These are phyloP conservation scores for Thelonectria blattea DNA, from an alignment of 2,329 filamentous ascomycete species.

Conservation along the genomic window DNA sequence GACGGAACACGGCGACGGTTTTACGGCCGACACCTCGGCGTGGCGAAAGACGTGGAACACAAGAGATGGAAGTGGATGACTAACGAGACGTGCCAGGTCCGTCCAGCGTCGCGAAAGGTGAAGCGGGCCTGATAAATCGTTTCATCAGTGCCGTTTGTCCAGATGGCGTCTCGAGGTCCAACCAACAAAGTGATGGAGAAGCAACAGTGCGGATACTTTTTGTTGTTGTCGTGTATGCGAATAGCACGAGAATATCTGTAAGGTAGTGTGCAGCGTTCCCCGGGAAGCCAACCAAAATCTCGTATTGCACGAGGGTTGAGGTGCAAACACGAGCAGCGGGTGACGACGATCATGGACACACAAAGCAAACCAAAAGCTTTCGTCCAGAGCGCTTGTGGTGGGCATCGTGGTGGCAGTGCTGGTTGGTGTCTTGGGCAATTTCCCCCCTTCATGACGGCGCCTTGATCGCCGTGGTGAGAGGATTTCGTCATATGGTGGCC, in stretches of 20 bases:
- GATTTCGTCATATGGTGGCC: neutral
- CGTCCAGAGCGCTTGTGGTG: neutral
- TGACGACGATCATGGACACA: too few species aligned
- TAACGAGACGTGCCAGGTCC: conserved; percentile 10
- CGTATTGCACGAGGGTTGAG: neutral
- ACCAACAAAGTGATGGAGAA: neutral
- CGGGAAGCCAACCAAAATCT: neutral
- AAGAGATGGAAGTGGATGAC: neutral
- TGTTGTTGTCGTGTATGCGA: neutral
- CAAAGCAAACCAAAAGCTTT: too few species aligned
- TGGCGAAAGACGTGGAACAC: conserved; percentile 14
- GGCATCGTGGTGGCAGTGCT: conserved; percentile 23
- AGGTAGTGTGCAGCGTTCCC: neutral
- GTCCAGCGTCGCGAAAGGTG: conserved; percentile 1
- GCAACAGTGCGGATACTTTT: neutral
- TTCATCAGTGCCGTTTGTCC: conserved; percentile 14
- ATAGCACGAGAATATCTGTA: neutral
- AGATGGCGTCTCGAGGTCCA: conserved; percentile 1
- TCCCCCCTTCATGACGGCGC: neutral
- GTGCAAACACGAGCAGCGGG: neutral
- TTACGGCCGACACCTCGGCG: conserved; percentile 11
- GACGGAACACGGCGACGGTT: conserved; percentile 4
- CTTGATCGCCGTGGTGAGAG: neutral
- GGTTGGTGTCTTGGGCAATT: conserved; percentile 10
- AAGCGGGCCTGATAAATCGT: conserved; percentile 5